Percentiles rank a stretch among this genome's conserved stretches.
Evolutionary conservation across 257 asterid genomes (phyloP).

Genomic region (Plantago elongata): DNA sequence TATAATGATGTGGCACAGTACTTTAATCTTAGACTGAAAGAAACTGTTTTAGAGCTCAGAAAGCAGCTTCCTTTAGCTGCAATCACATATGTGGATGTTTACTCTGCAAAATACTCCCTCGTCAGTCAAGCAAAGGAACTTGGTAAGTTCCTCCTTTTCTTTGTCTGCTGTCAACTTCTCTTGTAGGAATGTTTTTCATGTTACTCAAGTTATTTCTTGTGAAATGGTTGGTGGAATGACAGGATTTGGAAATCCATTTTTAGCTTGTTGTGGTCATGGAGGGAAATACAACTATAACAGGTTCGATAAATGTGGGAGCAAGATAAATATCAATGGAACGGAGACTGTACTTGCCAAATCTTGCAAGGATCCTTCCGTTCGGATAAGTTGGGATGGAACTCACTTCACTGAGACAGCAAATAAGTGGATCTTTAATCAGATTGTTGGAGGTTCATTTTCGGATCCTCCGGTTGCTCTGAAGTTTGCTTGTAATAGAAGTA

Average conservation of each 20-base stretch:
- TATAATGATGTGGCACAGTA: constrained; percentile 61
- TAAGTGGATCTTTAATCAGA: constrained; percentile 57
- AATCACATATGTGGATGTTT: constrained; percentile 58
- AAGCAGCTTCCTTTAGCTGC: constrained; percentile 64
- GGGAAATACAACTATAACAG: constrained; percentile 69
- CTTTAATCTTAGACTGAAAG: constrained; percentile 52
- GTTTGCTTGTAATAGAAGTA: constrained; percentile 42
- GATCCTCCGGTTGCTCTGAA: constrained; percentile 53
- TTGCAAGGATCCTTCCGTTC: constrained; percentile 48
- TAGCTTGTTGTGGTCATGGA: constrained; percentile 77
- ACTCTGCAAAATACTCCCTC: constrained; percentile 52
- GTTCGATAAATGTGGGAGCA: constrained; percentile 50
- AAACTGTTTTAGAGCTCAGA: constrained; percentile 36
- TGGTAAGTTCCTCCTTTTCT: constrained; percentile 25
- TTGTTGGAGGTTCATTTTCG: constrained; percentile 59
- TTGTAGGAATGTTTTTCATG: neutral
- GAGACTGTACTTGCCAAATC: constrained; percentile 47
- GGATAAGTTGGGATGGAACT: constrained; percentile 68
- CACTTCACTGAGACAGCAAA: constrained; percentile 85
- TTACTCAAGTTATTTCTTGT: neutral
- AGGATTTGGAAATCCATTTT: constrained; percentile 66
- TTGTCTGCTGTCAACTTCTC: neutral
- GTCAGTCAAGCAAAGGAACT: constrained; percentile 42
- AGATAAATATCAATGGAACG: constrained; percentile 45
- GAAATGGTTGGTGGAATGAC: constrained; percentile 18